Evolutionary conservation across 2,329 filamentous ascomycete genomes (phyloP), one percentile per base, ranked within the genome.

Genomic region (Penicillium capsulatum): DNA sequence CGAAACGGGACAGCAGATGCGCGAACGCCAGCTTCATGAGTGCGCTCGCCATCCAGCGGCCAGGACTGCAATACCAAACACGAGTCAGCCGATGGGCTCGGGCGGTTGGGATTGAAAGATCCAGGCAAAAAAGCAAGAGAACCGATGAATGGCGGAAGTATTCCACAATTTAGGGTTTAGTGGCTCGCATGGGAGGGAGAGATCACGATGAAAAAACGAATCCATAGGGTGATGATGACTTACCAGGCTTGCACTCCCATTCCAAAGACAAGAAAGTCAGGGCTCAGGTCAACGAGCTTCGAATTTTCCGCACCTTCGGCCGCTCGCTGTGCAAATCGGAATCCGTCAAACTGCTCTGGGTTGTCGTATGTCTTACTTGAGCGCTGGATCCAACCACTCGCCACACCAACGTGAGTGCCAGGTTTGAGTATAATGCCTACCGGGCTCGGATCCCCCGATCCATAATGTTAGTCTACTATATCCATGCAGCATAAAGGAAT

Each of bases 231-330:
- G n/a, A n/a, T 22, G 19, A 5, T 22, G 5, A 47, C 47, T 42
- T 31, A 54, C 49, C 51, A 54, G 22, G 47, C 47, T 38, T 54
- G 47, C 20, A 47, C 43, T 2, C 44, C 51, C 51, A 54, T 51
- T 7, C 49, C 49, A 17, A 54, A 54, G 10, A 53, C 45, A n/a
- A 54, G 38, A 38, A 51, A 54, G 7, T 48, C 43, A n/a, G 57
- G 45, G 11, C 45, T 51, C 20, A 59, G 32, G 24, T 57, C 52
- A 6, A 43, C 35, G 3, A 51, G 31, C 2, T 44, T 47, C 3
- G 30, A 38, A 11, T 51, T 33, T 22, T 38, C 36, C 16, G 31
- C 42, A 10, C 51, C 51, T 7, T 37, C 41, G 6, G 47, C 40
- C 14, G 49, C 45, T 24, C 34, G 32, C 26, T 51, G 53, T 9